Base-by-base conservation (phyloP, 2,329 filamentous ascomycete genomes). In the Hypoxylon sp. region DNA sequence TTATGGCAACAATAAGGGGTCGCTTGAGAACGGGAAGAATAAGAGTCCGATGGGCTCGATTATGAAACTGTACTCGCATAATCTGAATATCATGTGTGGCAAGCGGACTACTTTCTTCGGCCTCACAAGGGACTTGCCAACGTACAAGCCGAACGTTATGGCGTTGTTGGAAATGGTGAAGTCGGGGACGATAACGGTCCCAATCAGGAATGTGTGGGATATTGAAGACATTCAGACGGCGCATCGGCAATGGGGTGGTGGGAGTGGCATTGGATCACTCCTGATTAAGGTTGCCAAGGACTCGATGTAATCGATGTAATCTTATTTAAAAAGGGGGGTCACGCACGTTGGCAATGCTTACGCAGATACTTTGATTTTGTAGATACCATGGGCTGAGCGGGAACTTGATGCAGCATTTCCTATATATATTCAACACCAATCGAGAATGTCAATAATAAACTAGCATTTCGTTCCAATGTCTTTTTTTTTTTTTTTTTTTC, bases 201-300 rank as follows among this genome's bases (percentile, higher is more conserved):
- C 76, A 0, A 79, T 82, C 16, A 81, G 79, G 74, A 74, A 74
- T 32, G 68, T 78, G 1, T 82, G 80, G 80, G 75, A 78, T 11
- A 68, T 82, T 67, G 79, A 82, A 34, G 75, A 81, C 12, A 75
- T 82, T 14, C 70, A 74, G 60, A 74, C 76, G 50, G 76, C 81
- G 14, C 80, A 82, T 61, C 71, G 73, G 41, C 71, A 71, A 53
- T 82, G 79, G 79, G 75, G 75, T 0, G 76, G 70, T 45, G 70
- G 74, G 2, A 59, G 61, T 4, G 80, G 79, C 1, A 74, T 81
- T 47, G 80, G 80, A 0, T 79, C 76, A 5, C 67, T 76, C 19
- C 56, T 81, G 39, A 75, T 81, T 19, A 74, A 77, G 53, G 61
- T 77, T 19, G 52, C 61, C 11, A 65, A 61, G 32, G 47, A 63